Evolutionary conservation across 2,329 filamentous ascomycete genomes (phyloP), one percentile per base, ranked within the genome.

Genomic region (Hypoxylon sp.): DNA sequence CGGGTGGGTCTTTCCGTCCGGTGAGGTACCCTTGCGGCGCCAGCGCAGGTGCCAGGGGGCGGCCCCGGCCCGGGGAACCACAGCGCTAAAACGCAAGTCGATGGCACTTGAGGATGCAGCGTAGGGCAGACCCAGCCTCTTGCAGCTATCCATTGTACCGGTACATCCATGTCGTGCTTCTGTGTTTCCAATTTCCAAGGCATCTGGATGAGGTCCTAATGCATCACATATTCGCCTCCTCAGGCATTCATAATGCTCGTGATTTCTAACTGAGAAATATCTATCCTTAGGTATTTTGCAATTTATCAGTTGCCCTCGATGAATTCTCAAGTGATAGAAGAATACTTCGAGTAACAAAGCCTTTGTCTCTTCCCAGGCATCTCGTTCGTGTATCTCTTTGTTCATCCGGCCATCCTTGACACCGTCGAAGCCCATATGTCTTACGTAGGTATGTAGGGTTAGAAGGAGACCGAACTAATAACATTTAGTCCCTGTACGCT

Each of bases 11-110:
- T 27, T 66, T 47, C 62, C 50, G 50, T 65, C 53, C 62, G 50
- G 51, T 48, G 59, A 64, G 27, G 32, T 27, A 69, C 60, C 64
- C 64, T 70, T 67, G 61, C 67, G 60, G 56, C 64, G 55, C 56
- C 35, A 47, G 67, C 62, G 68, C 68, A 70, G 53, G 61, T 68
- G 61, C 57, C 65, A 62, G 53, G 50, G 32, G 39, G 55, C 53
- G 67, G 62, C n/a, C 57, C 52, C 44, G 42, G 42, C 56, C 60
- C 65, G 64, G 55, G 35, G 62, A 51, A 53, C 42, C 31, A 62
- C 48, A 58, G 59, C 53, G 31, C 67, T 68, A 61, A 63, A 61
- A 35, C 39, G n/a, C 17, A 5, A 44, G 39, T 44, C 39, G 17
- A 44, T 44, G 39, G 39, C 39, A 44, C 39, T 44, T 21, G 39